Conservation (phyloP, 2,329 filamentous ascomycete genomes). For the Aureobasidium sp. region DNA sequence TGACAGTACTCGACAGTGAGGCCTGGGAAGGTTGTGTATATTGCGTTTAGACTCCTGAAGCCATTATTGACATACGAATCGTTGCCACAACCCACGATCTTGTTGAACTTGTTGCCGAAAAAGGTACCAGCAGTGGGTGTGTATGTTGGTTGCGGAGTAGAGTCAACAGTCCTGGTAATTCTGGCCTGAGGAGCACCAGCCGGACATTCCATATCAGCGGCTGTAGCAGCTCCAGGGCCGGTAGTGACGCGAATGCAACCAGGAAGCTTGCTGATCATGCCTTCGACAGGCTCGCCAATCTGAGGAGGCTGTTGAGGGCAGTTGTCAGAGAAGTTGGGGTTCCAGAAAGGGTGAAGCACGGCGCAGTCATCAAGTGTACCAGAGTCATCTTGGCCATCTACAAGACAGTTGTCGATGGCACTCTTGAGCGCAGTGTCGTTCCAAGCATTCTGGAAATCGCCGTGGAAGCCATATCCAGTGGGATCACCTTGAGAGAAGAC, state of each 20-base stretch:
- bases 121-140: constrained; percentile 18
- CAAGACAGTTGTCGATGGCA: constrained; percentile 29
- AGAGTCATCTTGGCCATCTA: constrained; percentile 18
- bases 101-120: constrained; percentile 21
- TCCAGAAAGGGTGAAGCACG: constrained; percentile 22
- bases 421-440: constrained; percentile 30
- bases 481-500: constrained; percentile 40
- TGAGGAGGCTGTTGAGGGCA: constrained; percentile 21
- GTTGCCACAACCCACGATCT: constrained; percentile 29
- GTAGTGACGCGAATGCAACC: constrained; percentile 26
- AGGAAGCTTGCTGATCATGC: constrained; percentile 24
- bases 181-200: constrained; percentile 16
- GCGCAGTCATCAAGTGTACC: constrained; percentile 29
- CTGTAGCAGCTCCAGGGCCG: constrained; percentile 23
- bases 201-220: constrained; percentile 23
- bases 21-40: constrained; percentile 17
- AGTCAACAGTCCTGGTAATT: constrained; percentile 22
- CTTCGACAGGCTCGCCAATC: constrained; percentile 21
- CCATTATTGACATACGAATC: constrained; percentile 18
- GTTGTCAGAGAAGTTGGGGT: constrained; percentile 19
- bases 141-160: constrained; percentile 21
- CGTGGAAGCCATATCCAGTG: constrained; percentile 46
- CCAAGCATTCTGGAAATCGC: constrained; percentile 46
- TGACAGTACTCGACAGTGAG: constrained; percentile 29
- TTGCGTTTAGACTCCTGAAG: constrained; percentile 19